These are phyloP conservation scores for Hygrocybe punicea DNA, from an alignment of 768 basidiomycete genomes.

Conservation along the genomic window DNA sequence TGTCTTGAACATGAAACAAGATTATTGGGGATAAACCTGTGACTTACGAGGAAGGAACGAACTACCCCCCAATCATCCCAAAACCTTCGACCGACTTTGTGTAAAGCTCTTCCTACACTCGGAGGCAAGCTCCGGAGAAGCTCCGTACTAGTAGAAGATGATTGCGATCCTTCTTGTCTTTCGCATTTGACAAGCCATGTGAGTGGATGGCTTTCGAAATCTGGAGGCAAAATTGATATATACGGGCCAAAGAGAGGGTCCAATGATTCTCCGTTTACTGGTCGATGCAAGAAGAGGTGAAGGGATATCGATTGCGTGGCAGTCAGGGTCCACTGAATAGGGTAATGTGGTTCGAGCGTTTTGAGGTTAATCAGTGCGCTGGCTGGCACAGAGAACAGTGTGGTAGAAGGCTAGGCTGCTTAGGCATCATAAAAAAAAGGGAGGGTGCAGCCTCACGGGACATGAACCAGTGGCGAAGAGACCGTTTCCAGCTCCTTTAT, in stretches of 20 bases:
- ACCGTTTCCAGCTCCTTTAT: conserved; percentile 63
- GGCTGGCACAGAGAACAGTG: conserved; percentile 69
- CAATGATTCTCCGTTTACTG: conserved; percentile 40
- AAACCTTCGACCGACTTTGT: conserved; percentile 48
- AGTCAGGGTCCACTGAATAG: conserved; percentile 41
- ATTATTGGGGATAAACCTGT: not conserved
- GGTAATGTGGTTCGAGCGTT: conserved; percentile 64
- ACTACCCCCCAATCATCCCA: conserved; percentile 56
- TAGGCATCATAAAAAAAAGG: not conserved
- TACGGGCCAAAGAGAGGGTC: conserved; percentile 71
- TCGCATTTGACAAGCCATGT: conserved; percentile 54
- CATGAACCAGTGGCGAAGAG: conserved; percentile 47
- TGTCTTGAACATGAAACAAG: conserved; percentile 15
- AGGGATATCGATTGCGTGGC: conserved; percentile 77
- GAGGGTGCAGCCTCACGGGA: not conserved
- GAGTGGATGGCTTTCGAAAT: conserved; percentile 80
- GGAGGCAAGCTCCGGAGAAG: conserved; percentile 50
- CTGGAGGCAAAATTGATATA: conserved; percentile 68
- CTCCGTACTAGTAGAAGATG: conserved; percentile 17
- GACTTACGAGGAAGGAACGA: conserved; percentile 51
- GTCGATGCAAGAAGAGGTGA: conserved; percentile 71
- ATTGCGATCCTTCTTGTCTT: conserved; percentile 7
- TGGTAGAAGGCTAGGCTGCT: conserved; percentile 39
- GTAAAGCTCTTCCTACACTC: conserved; percentile 40
- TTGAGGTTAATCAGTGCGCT: conserved; percentile 66